phyloP scores from a whole-genome alignment of 768 basidiomycete species.

The Rhizopogon vesiculosus region DNA sequence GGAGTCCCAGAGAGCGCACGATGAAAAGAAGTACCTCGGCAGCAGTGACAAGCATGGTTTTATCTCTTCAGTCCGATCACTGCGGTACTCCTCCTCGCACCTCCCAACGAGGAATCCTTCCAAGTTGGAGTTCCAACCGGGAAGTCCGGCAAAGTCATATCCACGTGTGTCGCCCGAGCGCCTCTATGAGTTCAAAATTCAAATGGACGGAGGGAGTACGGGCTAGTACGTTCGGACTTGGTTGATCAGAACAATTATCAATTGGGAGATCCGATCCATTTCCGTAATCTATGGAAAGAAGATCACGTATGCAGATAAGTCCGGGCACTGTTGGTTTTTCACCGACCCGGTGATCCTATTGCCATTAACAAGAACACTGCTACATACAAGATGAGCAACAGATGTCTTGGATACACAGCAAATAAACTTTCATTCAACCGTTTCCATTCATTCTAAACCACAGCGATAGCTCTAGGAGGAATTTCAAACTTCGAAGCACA shows the following conservation, averaged over 20 bases:
- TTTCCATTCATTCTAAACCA: not conserved
- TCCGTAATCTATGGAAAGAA: not conserved
- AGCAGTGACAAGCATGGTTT: too few relatives aligned
- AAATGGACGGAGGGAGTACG: not conserved
- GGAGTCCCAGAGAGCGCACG: too few relatives aligned
- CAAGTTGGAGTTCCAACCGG: too few relatives aligned
- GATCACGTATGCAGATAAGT: not conserved
- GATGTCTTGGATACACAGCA: not conserved
- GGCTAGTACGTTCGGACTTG: not conserved
- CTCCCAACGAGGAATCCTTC: too few relatives aligned
- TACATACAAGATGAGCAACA: not conserved
- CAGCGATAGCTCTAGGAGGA: slow-evolving; percentile 43
- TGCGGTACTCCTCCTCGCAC: too few relatives aligned
- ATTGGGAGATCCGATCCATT: not conserved
- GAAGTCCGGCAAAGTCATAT: not conserved
- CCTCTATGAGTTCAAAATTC: not conserved
- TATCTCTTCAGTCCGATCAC: too few relatives aligned
- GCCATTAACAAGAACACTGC: not conserved
- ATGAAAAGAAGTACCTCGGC: too few relatives aligned
- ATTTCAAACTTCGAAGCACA: slow-evolving; percentile 54
- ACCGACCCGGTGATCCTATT: not conserved
- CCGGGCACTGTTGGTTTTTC: not conserved
- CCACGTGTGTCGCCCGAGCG: too few relatives aligned
- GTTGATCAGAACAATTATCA: not conserved
- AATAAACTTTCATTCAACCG: not conserved